Evolutionary conservation across 768 basidiomycete species (phyloP).

Genomic region (Rhizopogon vinicolor): DNA sequence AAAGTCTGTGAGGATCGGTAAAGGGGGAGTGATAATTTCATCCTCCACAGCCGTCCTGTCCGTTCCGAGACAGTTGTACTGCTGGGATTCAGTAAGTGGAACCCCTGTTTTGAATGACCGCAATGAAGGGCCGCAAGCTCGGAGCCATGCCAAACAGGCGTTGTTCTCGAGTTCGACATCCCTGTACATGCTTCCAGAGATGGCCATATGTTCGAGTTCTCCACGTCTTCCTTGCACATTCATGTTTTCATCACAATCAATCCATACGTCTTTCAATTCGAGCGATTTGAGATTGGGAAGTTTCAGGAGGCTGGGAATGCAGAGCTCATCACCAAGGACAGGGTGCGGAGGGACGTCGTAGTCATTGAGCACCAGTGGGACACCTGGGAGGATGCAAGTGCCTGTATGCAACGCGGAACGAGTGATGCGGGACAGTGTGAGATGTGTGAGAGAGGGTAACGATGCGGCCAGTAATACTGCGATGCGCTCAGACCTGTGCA

Average conservation of each 20-base stretch:
- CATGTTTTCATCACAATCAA: conserved; percentile 36
- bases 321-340: conserved; percentile 49
- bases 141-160: conserved; percentile 22
- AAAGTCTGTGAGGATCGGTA: conserved; percentile 14
- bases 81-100: conserved; percentile 14
- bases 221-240: conserved; percentile 6
- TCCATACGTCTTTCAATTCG: conserved; percentile 64
- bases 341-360: conserved; percentile 54
- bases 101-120: conserved; percentile 16
- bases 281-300: conserved; percentile 59
- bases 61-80: neutral
- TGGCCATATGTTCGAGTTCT: conserved; percentile 14
- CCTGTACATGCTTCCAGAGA: conserved; percentile 28
- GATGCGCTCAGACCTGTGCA: conserved; percentile 46
- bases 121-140: conserved; percentile 17
- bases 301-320: conserved; percentile 61
- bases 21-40: neutral
- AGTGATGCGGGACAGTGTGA: conserved; percentile 59
- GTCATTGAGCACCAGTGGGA: conserved; percentile 62
- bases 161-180: conserved; percentile 12
- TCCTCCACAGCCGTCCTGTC: neutral
- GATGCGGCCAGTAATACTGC: conserved; percentile 66
- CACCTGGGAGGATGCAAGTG: conserved; percentile 35
- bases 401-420: conserved; percentile 65
- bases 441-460: conserved; percentile 46